These are phyloP conservation scores for Chrysanthemum seticuspe DNA, from an alignment of 129 eudicot genomes.

Conservation along the genomic window DNA sequence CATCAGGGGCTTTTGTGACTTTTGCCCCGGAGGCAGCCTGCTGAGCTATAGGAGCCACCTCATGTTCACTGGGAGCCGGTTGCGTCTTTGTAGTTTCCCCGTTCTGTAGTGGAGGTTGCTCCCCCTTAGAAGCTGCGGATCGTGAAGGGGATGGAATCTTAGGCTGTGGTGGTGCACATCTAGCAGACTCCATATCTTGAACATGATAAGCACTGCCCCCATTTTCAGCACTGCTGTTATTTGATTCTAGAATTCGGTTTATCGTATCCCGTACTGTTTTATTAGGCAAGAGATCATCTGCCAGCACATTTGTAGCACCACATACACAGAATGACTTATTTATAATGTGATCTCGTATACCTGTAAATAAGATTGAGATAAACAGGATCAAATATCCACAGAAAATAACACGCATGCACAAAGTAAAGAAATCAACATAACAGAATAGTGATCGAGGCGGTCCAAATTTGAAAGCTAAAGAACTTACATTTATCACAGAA, in stretches of 20 bases:
- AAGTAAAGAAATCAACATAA: not conserved
- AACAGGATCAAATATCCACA: slow-evolving; percentile 8
- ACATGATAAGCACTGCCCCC: slow-evolving; percentile 74
- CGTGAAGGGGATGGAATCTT: slow-evolving; percentile 67
- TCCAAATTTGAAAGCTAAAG: not conserved
- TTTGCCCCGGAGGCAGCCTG: slow-evolving; percentile 39
- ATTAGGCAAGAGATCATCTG: slow-evolving; percentile 93
- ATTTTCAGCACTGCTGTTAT: slow-evolving; percentile 75
- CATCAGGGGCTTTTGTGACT: slow-evolving; percentile 52
- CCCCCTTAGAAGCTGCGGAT: slow-evolving; percentile 90
- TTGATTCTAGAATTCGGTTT: slow-evolving; percentile 77
- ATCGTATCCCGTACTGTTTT: slow-evolving; percentile 85
- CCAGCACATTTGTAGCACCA: slow-evolving; percentile 85
- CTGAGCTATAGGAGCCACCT: slow-evolving; percentile 27
- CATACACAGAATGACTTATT: slow-evolving; percentile 79
- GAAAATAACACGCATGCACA: not conserved
- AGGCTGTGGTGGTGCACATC: slow-evolving; percentile 59
- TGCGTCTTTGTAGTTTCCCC: slow-evolving; percentile 46
- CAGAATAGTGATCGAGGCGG: not conserved
- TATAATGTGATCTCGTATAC: slow-evolving; percentile 85
- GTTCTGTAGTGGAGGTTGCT: slow-evolving; percentile 42
- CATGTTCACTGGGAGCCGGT: slow-evolving; percentile 41
- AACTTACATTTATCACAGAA: slow-evolving; percentile 94
- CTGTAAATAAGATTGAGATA: slow-evolving; percentile 34
- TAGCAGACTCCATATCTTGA: slow-evolving; percentile 88